phyloP scores from a whole-genome alignment of 2,329 filamentous ascomycete genomes.

The Trichoderma hamatum region DNA sequence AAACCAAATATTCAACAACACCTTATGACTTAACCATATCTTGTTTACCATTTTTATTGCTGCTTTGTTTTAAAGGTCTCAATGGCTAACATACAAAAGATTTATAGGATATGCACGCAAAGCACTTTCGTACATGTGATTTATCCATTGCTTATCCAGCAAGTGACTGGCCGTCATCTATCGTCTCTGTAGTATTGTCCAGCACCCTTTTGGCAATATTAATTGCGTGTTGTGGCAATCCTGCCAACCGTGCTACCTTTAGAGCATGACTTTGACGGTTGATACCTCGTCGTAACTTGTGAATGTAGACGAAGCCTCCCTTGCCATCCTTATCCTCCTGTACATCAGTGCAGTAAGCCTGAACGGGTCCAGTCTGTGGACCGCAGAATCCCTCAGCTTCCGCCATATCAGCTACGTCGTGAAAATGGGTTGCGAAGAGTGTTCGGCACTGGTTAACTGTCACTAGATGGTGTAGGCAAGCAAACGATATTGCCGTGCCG shows the following conservation, averaged over 20 bases:
- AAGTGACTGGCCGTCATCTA: background rate
- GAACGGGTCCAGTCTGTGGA: constrained; percentile 52
- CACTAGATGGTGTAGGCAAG: constrained; percentile 82
- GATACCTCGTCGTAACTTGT: constrained; percentile 77
- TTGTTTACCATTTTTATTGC: constrained; percentile 29
- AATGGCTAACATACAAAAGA: constrained; percentile 42
- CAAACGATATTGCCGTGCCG: constrained; percentile 86
- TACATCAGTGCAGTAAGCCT: constrained; percentile 87
- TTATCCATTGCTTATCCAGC: background rate
- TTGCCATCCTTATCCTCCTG: constrained; percentile 69
- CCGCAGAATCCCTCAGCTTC: constrained; percentile 50
- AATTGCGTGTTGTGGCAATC: constrained; percentile 74
- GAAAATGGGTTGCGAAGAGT: constrained; percentile 95
- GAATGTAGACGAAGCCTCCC: constrained; percentile 81
- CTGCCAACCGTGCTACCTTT: constrained; percentile 89
- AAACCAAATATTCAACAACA: constrained; percentile 55
- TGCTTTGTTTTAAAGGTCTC: constrained; percentile 39
- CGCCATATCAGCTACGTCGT: constrained; percentile 78
- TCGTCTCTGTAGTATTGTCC: constrained; percentile 21
- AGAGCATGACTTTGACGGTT: constrained; percentile 89
- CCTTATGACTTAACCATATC: constrained; percentile 54
- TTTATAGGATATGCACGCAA: background rate
- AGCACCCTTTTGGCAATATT: constrained; percentile 58
- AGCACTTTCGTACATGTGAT: background rate
- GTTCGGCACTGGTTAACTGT: constrained; percentile 75